Evolutionary conservation across 192 early-diverging fungal species (phyloP).

Genomic region (Mortierella alpina): DNA sequence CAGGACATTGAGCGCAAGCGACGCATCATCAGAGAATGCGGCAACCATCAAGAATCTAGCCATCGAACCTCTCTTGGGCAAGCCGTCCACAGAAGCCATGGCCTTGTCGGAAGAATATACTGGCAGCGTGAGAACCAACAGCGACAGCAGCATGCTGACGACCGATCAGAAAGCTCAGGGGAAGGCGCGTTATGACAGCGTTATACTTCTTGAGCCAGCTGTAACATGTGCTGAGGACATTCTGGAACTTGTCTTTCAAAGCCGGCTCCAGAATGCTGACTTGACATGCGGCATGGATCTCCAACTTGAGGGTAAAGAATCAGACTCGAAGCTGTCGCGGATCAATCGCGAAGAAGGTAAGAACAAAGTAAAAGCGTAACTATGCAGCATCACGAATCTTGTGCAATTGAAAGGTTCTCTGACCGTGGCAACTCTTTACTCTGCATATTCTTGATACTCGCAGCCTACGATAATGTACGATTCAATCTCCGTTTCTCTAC

Average conservation of each 20-base stretch:
- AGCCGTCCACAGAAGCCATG: not conserved
- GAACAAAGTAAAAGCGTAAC: not conserved
- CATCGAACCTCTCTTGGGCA: constrained; percentile 1
- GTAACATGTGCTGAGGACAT: constrained; percentile 61
- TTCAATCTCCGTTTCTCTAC: too few relatives aligned
- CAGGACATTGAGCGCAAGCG: constrained; percentile 8
- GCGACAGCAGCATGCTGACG: not conserved
- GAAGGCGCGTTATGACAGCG: constrained; percentile 21
- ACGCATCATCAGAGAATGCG: constrained; percentile 12
- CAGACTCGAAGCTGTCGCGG: not conserved
- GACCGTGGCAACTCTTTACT: too few relatives aligned
- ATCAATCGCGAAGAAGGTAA: not conserved
- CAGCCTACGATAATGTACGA: constrained; percentile 13
- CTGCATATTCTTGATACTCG: not conserved
- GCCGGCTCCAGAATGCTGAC: constrained; percentile 54
- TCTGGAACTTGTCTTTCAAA: constrained; percentile 59
- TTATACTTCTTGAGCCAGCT: constrained; percentile 59
- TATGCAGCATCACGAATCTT: not conserved
- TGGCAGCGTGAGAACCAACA: not conserved
- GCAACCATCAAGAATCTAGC: constrained; percentile 18
- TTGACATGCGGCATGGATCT: constrained; percentile 63
- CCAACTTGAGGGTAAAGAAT: not conserved
- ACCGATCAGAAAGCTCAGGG: not conserved
- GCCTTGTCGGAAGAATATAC: not conserved
- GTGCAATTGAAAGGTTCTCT: too few relatives aligned